Evolutionary conservation across 345 rosid genomes (phyloP).

Genomic region (Nasturtium officinale): DNA sequence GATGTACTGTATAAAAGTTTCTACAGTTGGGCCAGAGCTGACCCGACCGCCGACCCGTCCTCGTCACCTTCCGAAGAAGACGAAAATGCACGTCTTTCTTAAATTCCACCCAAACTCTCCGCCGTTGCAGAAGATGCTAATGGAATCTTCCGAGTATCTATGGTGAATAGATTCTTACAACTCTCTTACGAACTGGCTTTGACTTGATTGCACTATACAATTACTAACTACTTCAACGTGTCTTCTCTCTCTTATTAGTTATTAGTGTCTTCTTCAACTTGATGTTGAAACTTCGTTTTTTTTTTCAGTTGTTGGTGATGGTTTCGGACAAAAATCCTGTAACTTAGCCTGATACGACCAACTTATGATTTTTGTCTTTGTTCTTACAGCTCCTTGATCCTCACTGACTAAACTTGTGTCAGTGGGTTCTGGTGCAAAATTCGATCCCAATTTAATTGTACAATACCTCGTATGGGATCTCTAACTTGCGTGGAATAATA

Average conservation of each 20-base stretch:
- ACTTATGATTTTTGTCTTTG: too few relatives aligned
- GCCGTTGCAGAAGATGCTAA: constrained; percentile 2
- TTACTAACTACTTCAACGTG: neutral
- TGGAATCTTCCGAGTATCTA: constrained; percentile 40
- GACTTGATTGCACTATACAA: constrained; percentile 8
- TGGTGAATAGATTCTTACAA: constrained; percentile 33
- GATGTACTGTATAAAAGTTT: neutral
- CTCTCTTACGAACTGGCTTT: constrained; percentile 5
- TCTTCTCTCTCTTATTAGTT: neutral
- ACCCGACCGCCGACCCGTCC: neutral
- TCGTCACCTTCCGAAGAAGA: constrained; percentile 1
- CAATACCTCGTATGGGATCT: neutral
- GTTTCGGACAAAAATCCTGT: neutral
- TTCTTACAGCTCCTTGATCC: constrained; percentile 8
- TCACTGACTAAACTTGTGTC: constrained; percentile 24
- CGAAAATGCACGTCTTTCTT: constrained; percentile 32
- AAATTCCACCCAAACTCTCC: constrained; percentile 2
- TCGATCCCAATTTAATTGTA: constrained; percentile 6
- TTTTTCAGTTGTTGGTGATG: neutral
- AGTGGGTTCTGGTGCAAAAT: constrained; percentile 20
- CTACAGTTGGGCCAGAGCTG: neutral
- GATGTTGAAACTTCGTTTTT: neutral
- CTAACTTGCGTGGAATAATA: neutral
- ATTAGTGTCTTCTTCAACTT: neutral
- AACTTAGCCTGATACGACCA: too few relatives aligned